Base-by-base conservation (phyloP, 1,139 yeast genomes). In the Pneumocystis oryctolagi region DNA sequence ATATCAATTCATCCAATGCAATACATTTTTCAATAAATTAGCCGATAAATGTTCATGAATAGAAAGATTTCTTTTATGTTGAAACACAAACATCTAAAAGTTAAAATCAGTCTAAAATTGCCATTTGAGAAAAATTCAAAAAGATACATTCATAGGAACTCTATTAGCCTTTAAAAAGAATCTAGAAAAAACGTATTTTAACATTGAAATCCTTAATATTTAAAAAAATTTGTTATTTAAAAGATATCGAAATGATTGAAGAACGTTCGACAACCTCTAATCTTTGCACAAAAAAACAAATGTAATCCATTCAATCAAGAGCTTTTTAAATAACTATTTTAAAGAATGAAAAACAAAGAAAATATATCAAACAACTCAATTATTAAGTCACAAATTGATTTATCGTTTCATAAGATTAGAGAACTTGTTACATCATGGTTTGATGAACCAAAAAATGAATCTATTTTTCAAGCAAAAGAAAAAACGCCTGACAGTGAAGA, bases 41-140 rank as follows among this genome's bases (percentile, higher is more conserved):
- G 98, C 97, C 55, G 97, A 89, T 75, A 97, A 89, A 83, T 77
- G 94, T 78, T 92, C 99, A 74, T 92, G 98, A 70, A 92, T 84
- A 47, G 97, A 89, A 71, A 90, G 79, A 77, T 79, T 79, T 81
- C 97, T 71, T 67, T 70, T 71, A 64, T 71, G 73, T 61, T 61
- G 40, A 31, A 18, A 30, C n/a, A 20, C 12, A 34, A 60, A 58
- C 2, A 60, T 34, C 39, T 20, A 8, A 25, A 20, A 47, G 12
- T 25, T 28, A 47, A 47, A 47, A 40, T 59, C 47, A 37, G 62
- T 53, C 62, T 64, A 58, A 35, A 39, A 18, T 32, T 9, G 34
- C 18, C 42, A 59, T 63, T 34, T 56, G 34, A 30, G 31, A 31
- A 1, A 58, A 20, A 40, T 18, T 58, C n/a, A 34, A 35, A 20